phyloP scores from a whole-genome alignment of 495 filamentous ascomycete genomes.

The Pyrenopolyporus hunteri region DNA sequence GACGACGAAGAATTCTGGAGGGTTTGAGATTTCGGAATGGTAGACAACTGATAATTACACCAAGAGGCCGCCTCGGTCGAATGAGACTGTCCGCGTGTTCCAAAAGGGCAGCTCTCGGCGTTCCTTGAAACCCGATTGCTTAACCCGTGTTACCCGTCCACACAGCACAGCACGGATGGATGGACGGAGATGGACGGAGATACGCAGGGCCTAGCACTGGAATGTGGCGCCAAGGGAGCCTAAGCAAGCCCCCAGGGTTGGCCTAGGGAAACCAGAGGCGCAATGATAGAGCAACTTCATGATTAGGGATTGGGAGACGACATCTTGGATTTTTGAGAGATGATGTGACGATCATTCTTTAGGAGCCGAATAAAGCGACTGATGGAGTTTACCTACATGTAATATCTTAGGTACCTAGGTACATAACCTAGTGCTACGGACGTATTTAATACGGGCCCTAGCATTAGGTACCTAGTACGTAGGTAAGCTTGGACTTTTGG shows the following conservation, averaged over 20 bases:
- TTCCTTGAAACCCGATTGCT: neutral
- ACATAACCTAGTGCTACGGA: too few relatives aligned
- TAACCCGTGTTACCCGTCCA: neutral
- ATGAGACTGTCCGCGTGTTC: constrained; percentile 18
- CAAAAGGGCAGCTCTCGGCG: neutral
- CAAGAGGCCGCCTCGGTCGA: constrained; percentile 5
- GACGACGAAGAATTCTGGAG: too few relatives aligned
- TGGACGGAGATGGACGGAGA: neutral
- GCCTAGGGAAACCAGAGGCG: constrained; percentile 5
- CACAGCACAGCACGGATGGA: neutral
- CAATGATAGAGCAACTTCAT: too few relatives aligned
- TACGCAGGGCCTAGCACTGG: neutral
- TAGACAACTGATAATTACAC: neutral
- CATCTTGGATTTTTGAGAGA: too few relatives aligned
- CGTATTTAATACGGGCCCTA: too few relatives aligned
- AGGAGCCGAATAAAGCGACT: neutral
- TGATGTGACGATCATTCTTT: too few relatives aligned
- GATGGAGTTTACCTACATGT: neutral
- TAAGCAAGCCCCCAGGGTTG: constrained; percentile 10
- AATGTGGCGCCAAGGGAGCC: constrained; percentile 1
- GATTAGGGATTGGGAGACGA: too few relatives aligned
- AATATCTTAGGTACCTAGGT: neutral
- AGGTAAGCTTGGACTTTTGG: too few relatives aligned
- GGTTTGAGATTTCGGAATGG: too few relatives aligned
- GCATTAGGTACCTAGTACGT: too few relatives aligned